Base-by-base conservation (phyloP, 768 basidiomycete species). In the Lyophyllum decastes region DNA sequence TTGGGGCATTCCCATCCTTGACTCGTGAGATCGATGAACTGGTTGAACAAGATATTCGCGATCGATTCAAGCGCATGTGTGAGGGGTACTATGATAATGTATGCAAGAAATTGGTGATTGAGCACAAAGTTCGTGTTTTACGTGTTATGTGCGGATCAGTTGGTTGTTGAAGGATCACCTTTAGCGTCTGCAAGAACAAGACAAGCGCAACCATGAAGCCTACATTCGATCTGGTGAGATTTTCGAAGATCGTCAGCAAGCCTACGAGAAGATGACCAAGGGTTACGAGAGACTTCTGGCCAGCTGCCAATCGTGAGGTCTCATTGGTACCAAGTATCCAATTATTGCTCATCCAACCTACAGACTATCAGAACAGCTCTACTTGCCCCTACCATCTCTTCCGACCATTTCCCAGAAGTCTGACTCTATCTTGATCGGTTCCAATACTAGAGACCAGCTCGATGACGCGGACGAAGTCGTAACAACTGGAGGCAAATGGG, bases 151-250 rank as follows among this genome's bases (percentile, higher is more conserved):
- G 26, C 26, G 22, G 24, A 26, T 25, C 34, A 49, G 14, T 51
- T 44, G 25, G 44, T 12, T 40, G 48, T 40, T 52, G 21, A 47
- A 44, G 41, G 33, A 17, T 46, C 35, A 58, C 58, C 55, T 52
- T 26, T 66, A 98, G 96, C 88, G 90, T 48, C 79, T 99, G 46
- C 94, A 98, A 87, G 94, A 97, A 62, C 95, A 97, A 74, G 97
- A 98, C 71, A 88, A 89, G 61, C 83, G 90, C 50, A 99, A 99
- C 66, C 96, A 98, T 69, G 97, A 99, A 77, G 97, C 97, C 56
- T 99, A 99, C 69, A 98, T 99, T 63, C 93, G 95, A 30, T 98
- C 95, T 2, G 97, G 97, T 25, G 96, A 99, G 73, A 98, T 99
- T 61, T 99, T 99, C 64, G 97, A 99, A 68, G 97, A 99, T 71